Percentiles rank a stretch among this genome's conserved stretches.
Evolutionary conservation across 164 flowering plant species (phyloP).

Genomic region (Pachysandra terminalis): DNA sequence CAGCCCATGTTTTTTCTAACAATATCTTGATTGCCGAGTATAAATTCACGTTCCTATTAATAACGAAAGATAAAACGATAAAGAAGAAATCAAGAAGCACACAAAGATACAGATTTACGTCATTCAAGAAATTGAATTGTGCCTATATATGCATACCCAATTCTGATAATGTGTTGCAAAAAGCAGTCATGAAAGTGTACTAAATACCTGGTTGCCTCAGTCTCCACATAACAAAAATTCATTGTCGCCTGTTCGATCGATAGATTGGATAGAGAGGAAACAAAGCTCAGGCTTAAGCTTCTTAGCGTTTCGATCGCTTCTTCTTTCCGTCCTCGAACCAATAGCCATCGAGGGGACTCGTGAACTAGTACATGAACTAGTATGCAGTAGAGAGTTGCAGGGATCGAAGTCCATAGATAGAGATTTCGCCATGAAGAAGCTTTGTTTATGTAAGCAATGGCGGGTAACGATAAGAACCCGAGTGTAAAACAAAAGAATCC

Average conservation of each 20-base stretch:
- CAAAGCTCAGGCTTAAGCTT: constrained; percentile 13
- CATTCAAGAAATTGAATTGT: too few species aligned
- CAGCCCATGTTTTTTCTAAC: constrained; percentile 43
- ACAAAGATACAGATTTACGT: too few species aligned
- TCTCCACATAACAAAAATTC: too few species aligned
- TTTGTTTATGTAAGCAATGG: constrained; percentile 36
- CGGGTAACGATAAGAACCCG: constrained; percentile 68
- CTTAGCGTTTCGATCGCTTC: constrained; percentile 46
- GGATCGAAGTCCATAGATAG: constrained; percentile 48
- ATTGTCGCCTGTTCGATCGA: constrained; percentile 12
- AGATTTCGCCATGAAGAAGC: constrained; percentile 51
- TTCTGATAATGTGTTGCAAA: too few species aligned
- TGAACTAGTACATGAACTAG: constrained; percentile 29
- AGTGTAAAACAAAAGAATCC: constrained; percentile 56
- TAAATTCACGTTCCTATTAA: constrained; percentile 12
- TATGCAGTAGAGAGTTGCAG: constrained; percentile 35
- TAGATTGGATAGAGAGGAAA: constrained; percentile 12
- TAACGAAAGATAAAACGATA: too few species aligned
- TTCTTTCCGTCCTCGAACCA: constrained; percentile 42
- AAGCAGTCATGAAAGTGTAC: too few species aligned
- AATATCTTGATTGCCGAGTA: constrained; percentile 44
- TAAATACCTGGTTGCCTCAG: too few species aligned
- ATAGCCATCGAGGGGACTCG: constrained; percentile 85
- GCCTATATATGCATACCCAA: too few species aligned
- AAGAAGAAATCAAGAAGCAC: too few species aligned